phyloP scores from a whole-genome alignment of 2,329 filamentous ascomycete species.

The Leptographium radiaticola region DNA sequence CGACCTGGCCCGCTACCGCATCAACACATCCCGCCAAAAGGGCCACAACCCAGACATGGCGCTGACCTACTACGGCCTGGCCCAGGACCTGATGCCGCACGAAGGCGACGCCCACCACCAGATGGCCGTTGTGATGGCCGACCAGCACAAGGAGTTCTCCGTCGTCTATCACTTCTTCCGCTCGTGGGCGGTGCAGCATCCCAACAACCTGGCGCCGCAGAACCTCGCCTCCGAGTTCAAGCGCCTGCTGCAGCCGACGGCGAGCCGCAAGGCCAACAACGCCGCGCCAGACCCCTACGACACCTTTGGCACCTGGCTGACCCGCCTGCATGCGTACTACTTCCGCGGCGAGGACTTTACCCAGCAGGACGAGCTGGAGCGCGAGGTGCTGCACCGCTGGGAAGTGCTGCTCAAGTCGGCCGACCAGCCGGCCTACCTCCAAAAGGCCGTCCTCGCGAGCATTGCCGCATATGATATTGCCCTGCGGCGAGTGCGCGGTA shows the following conservation, averaged over 20 bases:
- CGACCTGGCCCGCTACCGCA: constrained; percentile 76
- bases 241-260: constrained; percentile 27
- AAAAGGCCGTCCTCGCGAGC: constrained; percentile 75
- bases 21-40: constrained; percentile 55
- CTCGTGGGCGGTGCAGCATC: constrained; percentile 59
- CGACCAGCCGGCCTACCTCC: constrained; percentile 49
- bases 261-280: constrained; percentile 12
- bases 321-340: constrained; percentile 73
- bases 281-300: constrained; percentile 40
- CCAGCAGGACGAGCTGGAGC: constrained; percentile 69
- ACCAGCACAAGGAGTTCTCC: constrained; percentile 61
- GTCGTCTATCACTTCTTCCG: constrained; percentile 85
- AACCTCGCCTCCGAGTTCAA: constrained; percentile 75
- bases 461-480: constrained; percentile 72
- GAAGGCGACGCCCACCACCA: constrained; percentile 83
- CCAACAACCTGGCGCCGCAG: constrained; percentile 54
- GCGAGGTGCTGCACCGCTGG: constrained; percentile 69
- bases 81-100: constrained; percentile 62
- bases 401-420: constrained; percentile 59
- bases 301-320: constrained; percentile 67
- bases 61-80: constrained; percentile 72
- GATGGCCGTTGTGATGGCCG: constrained; percentile 70
- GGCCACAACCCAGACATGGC: constrained; percentile 67
- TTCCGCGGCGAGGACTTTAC: constrained; percentile 64
- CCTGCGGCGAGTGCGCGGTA: constrained; percentile 39